Conservation (phyloP, 257 asterid genomes). For the Echites panduratus region DNA sequence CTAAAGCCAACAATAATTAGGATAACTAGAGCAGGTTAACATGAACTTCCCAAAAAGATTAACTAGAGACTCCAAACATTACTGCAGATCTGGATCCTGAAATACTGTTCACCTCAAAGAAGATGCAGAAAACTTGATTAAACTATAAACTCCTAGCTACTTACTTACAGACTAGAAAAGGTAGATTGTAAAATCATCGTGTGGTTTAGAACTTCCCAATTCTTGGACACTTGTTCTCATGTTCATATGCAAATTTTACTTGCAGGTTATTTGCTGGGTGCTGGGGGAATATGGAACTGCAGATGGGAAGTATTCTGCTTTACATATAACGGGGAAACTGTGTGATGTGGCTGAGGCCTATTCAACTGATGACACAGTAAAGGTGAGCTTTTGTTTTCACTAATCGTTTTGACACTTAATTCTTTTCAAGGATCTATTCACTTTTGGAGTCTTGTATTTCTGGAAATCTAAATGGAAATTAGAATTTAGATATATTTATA, state of each 20-base stretch:
- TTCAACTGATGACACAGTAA: constrained; percentile 82
- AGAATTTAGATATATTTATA: neutral
- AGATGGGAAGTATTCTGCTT: constrained; percentile 85
- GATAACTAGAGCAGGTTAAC: neutral
- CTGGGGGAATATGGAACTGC: constrained; percentile 97
- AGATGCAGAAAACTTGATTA: neutral
- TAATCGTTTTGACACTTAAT: neutral
- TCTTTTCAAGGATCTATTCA: neutral
- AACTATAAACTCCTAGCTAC: neutral
- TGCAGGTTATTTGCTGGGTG: constrained; percentile 97
- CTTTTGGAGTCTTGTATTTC: neutral
- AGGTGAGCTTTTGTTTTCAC: constrained; percentile 34
- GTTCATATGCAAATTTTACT: constrained; percentile 13
- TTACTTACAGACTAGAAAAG: neutral
- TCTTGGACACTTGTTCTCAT: neutral
- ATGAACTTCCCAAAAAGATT: neutral
- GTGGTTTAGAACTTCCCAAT: neutral
- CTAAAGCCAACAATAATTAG: neutral
- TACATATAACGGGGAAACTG: constrained; percentile 86
- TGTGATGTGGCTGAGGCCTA: constrained; percentile 94
- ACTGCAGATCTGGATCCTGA: neutral
- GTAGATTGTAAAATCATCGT: neutral
- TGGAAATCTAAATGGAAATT: neutral
- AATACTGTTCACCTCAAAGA: too few species aligned
- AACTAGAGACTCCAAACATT: neutral